Conservation (phyloP, 768 basidiomycete genomes). For the Tulasnella sp. region DNA sequence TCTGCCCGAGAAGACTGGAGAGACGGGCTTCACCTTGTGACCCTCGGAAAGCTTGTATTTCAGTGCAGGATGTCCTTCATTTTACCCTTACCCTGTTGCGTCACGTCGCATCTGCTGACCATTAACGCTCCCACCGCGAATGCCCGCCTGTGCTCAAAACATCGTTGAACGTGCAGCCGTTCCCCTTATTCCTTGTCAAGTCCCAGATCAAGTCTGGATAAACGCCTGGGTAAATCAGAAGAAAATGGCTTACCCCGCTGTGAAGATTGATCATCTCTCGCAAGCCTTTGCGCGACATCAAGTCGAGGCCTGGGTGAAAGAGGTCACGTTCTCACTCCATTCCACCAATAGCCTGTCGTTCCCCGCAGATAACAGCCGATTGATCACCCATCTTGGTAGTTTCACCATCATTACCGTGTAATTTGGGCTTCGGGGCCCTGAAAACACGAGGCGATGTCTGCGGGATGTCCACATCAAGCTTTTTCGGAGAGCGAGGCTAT, state of each 20-base stretch:
- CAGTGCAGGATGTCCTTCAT: neutral
- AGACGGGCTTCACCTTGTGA: neutral
- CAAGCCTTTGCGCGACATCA: neutral
- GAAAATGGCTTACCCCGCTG: neutral
- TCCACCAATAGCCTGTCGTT: neutral
- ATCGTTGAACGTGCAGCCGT: neutral
- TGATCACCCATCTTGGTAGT: neutral
- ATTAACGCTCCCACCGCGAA: neutral
- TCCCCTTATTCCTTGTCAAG: neutral
- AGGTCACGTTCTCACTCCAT: neutral
- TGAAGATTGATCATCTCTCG: neutral
- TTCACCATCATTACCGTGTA: neutral
- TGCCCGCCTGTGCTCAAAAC: neutral
- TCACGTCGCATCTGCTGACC: neutral
- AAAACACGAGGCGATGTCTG: neutral
- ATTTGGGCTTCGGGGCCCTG: neutral
- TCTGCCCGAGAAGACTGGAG: neutral
- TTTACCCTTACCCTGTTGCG: neutral
- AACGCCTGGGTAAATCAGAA: neutral
- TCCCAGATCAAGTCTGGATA: neutral
- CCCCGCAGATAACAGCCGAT: neutral
- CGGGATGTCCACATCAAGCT: neutral
- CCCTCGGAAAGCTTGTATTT: neutral
- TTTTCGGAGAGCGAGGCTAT: neutral
- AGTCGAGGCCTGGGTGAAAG: neutral